Evolutionary conservation across 352 stramenopile genomes (phyloP).

Genomic region (Globisporangium spiculum): DNA sequence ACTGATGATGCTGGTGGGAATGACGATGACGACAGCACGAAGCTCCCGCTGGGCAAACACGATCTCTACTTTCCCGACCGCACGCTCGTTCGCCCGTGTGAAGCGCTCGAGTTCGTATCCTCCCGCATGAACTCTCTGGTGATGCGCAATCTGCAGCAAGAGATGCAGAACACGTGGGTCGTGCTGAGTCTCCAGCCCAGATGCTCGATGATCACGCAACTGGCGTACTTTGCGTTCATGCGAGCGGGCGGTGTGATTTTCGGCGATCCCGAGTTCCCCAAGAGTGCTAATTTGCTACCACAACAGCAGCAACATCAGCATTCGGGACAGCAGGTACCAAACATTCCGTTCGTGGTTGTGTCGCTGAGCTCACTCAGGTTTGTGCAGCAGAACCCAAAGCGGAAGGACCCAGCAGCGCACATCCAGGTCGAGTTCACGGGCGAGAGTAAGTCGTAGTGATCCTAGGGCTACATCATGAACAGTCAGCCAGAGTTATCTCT

Average conservation of each 20-base stretch:
- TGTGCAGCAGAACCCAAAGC: background rate
- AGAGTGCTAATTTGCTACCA: slow-evolving; percentile 11
- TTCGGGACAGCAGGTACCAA: slow-evolving; percentile 24
- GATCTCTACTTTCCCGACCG: slow-evolving; percentile 31
- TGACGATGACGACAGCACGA: slow-evolving; percentile 2
- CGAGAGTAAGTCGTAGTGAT: slow-evolving; percentile 42
- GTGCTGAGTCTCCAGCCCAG: slow-evolving; percentile 23
- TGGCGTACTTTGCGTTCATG: slow-evolving; percentile 37
- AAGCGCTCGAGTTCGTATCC: slow-evolving; percentile 1
- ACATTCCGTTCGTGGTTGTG: slow-evolving; percentile 51
- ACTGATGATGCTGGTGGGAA: background rate
- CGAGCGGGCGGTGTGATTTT: slow-evolving; percentile 46
- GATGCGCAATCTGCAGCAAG: slow-evolving; percentile 2
- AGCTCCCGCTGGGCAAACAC: slow-evolving; percentile 44
- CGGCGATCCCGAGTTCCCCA: slow-evolving; percentile 31
- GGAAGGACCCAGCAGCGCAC: slow-evolving; percentile 26
- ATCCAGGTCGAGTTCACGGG: slow-evolving; percentile 61
- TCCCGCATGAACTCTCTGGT: background rate
- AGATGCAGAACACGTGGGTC: slow-evolving; percentile 29
- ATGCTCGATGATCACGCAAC: slow-evolving; percentile 41
- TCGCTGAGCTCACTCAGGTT: slow-evolving; percentile 3
- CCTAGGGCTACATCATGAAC: background rate
- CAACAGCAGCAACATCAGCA: slow-evolving; percentile 2
- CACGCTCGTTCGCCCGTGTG: slow-evolving; percentile 34
- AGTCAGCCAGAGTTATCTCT: background rate